phyloP scores from a whole-genome alignment of 1,284 basidiomycete species.

The Trichosporon ovoides region DNA sequence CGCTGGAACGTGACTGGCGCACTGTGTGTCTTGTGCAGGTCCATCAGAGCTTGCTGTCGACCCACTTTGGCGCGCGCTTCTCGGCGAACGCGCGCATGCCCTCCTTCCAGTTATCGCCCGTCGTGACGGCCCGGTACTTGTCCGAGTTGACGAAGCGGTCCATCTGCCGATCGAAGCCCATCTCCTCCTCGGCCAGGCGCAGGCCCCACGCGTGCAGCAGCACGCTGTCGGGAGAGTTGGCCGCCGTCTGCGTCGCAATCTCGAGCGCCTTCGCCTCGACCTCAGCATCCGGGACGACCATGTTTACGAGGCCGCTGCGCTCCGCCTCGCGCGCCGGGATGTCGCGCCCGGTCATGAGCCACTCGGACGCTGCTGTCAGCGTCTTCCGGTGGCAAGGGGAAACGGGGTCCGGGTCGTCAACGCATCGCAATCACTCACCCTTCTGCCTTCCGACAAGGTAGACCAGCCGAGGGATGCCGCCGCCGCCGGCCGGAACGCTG shows the following conservation, averaged over 20 bases:
- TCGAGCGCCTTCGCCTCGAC: conserved; percentile 12
- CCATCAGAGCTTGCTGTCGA: conserved; percentile 8
- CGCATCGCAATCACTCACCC: conserved; percentile 5
- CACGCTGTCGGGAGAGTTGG: conserved; percentile 15
- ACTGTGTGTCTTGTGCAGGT: too few relatives aligned
- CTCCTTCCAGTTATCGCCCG: conserved; percentile 14
- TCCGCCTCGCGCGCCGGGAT: conserved; percentile 12
- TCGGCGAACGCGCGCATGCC: conserved; percentile 12
- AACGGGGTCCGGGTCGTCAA: too few relatives aligned
- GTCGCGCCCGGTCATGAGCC: conserved; percentile 17
- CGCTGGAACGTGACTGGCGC: too few relatives aligned
- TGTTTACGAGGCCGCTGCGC: conserved; percentile 10
- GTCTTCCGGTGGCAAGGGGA: too few relatives aligned
- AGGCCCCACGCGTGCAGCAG: conserved; percentile 10
- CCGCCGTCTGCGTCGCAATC: conserved; percentile 11
- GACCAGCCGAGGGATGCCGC: conserved; percentile 14
- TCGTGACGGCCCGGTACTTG: not conserved
- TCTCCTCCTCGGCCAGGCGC: conserved; percentile 10
- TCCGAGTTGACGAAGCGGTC: conserved; percentile 3
- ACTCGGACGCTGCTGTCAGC: conserved; percentile 13
- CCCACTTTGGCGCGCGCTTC: conserved; percentile 12
- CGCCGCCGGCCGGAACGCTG: conserved; percentile 10
- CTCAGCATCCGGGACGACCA: conserved; percentile 16
- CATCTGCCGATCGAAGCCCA: conserved; percentile 15
- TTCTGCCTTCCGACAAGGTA: conserved; percentile 18